Evolutionary conservation across 2,329 filamentous ascomycete genomes (phyloP).

Genomic region (Arthrobotrys iridis): DNA sequence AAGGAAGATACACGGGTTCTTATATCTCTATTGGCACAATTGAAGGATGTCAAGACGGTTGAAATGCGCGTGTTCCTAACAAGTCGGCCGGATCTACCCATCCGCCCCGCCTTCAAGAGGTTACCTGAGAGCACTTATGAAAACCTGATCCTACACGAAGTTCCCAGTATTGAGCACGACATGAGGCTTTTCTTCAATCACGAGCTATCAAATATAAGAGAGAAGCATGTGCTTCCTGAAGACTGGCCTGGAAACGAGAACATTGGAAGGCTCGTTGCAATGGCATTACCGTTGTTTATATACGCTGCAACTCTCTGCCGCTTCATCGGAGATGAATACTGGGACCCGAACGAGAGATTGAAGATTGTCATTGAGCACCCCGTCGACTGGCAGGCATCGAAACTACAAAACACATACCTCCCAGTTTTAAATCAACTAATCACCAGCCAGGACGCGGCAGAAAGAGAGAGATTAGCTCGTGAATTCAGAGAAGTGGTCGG

Average conservation of each 20-base stretch:
- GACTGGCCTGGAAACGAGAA: constrained; percentile 53
- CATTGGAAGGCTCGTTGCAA: constrained; percentile 52
- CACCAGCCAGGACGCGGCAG: neutral
- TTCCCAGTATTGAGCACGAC: constrained; percentile 56
- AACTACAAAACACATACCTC: neutral
- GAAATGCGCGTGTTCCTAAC: constrained; percentile 55
- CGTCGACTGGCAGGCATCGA: neutral
- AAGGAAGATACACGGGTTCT: constrained; percentile 56
- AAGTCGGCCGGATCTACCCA: constrained; percentile 56
- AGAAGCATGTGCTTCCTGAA: neutral
- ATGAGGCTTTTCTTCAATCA: constrained; percentile 56
- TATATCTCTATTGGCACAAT: constrained; percentile 47
- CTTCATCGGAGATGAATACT: constrained; percentile 53
- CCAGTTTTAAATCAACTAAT: neutral
- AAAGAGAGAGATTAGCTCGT: neutral
- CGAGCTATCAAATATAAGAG: constrained; percentile 50
- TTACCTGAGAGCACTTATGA: constrained; percentile 39
- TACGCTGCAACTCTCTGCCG: constrained; percentile 58
- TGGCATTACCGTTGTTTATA: constrained; percentile 57
- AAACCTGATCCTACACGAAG: constrained; percentile 30
- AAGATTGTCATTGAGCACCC: neutral
- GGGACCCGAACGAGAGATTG: constrained; percentile 16
- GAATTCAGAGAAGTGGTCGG: constrained; percentile 5
- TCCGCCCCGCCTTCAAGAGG: constrained; percentile 52
- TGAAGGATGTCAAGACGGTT: constrained; percentile 30